Percentiles rank a stretch among this genome's conserved stretches.
These are phyloP conservation scores for Taxillus chinensis DNA, from an alignment of 164 flowering plant species.

Conservation along the genomic window DNA sequence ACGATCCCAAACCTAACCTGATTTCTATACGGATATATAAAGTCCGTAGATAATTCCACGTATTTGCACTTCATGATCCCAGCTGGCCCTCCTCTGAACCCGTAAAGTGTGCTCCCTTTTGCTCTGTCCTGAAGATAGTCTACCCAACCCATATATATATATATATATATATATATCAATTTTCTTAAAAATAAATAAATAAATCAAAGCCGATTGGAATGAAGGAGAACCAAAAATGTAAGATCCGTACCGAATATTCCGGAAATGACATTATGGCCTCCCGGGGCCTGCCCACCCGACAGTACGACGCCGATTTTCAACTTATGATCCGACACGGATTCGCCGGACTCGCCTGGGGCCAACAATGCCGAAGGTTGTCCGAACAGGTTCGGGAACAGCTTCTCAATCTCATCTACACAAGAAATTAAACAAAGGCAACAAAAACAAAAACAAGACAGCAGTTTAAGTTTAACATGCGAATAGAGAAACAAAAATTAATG, in stretches of 20 bases:
- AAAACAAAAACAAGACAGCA: neutral
- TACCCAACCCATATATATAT: slow-evolving; percentile 16
- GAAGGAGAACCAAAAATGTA: neutral
- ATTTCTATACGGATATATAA: slow-evolving; percentile 83
- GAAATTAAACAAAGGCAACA: neutral
- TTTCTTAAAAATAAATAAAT: neutral
- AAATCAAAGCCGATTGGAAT: neutral
- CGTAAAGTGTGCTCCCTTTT: slow-evolving; percentile 73
- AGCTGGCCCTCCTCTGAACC: slow-evolving; percentile 96
- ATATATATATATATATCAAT: neutral
- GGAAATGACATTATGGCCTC: slow-evolving; percentile 94
- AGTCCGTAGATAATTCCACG: slow-evolving; percentile 61
- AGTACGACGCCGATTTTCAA: slow-evolving; percentile 92
- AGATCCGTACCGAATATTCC: slow-evolving; percentile 66
- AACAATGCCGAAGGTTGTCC: slow-evolving; percentile 84
- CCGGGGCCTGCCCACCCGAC: slow-evolving; percentile 99
- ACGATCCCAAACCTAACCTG: slow-evolving; percentile 36
- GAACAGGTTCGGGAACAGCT: slow-evolving; percentile 72
- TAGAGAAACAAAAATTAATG: neutral
- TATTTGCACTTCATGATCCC: slow-evolving; percentile 96
- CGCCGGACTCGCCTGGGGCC: slow-evolving; percentile 35
- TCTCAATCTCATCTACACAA: slow-evolving; percentile 76
- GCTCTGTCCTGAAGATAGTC: slow-evolving; percentile 83
- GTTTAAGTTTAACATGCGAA: neutral
- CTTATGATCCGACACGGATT: slow-evolving; percentile 21